These are phyloP conservation scores for Agrostemma githago DNA, from an alignment of 148 eudicot species.

Conservation along the genomic window DNA sequence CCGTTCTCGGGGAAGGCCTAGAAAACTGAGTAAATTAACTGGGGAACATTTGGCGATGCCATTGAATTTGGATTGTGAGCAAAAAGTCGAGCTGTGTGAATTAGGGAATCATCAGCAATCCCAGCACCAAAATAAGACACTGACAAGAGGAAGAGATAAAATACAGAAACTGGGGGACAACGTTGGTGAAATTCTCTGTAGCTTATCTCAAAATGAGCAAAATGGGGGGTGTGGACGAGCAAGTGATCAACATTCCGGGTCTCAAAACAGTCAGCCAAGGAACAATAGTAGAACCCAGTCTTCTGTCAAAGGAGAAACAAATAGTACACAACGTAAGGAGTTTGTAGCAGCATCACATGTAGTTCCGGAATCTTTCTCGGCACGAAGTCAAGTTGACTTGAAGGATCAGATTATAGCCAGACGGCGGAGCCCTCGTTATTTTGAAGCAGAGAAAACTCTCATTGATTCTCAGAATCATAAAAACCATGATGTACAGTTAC, in stretches of 20 bases:
- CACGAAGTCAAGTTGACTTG: background rate
- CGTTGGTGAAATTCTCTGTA: background rate
- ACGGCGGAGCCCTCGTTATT: background rate
- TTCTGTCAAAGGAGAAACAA: background rate
- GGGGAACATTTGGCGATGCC: background rate
- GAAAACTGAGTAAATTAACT: background rate
- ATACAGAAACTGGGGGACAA: conserved; percentile 3
- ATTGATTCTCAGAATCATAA: background rate
- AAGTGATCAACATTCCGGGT: background rate
- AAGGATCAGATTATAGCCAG: background rate
- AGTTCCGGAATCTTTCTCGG: background rate
- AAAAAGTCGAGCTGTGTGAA: conserved; percentile 10
- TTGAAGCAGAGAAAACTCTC: background rate
- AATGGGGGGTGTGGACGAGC: background rate
- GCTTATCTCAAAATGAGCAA: conserved; percentile 6
- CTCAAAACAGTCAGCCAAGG: background rate
- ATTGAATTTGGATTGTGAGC: background rate
- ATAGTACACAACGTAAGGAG: background rate
- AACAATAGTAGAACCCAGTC: background rate
- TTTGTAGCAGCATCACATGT: background rate
- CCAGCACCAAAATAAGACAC: background rate
- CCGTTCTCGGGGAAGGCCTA: background rate
- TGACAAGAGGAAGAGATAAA: background rate
- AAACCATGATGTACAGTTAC: background rate
- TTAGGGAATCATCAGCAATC: background rate